Evolutionary conservation across 345 rosid species (phyloP), one percentile per base, ranked within the genome.

Genomic region (Boechera stricta): DNA sequence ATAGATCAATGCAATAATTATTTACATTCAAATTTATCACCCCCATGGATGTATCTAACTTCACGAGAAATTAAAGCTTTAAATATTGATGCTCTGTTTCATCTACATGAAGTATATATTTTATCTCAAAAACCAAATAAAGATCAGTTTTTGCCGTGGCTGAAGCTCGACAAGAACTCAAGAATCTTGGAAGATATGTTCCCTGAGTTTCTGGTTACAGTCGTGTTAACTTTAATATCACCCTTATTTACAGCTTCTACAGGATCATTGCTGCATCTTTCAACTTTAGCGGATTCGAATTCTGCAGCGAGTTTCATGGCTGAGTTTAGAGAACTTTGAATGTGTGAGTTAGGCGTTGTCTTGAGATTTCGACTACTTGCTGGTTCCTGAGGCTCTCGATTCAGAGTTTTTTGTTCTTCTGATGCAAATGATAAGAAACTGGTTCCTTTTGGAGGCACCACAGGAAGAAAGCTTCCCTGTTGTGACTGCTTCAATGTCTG

Each of bases 291-390:
- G 13, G 87, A 79, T 69, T 89, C 91, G 2, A 85, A 76, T 82
- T 83, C 89, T 21, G 89, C 85, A 4, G 88, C 91, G 81, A 85
- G 84, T 64, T 88, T 88, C 26, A 87, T 77, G 7, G 94, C 87
- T 1, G 96, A 87, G 63, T 81, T 53, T 18, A 90, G 64, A 28
- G 90, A 83, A 79, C 76, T 82, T 74, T 78, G 93, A 73, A 73
- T 53, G 64, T 67, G 81, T 32, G 54, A 57, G 44, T 80, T 51
- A 48, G 90, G 70, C 75, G 56, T 84, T 2, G 87, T 72, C 48
- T 78, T 78, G 65, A 66, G 80, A 68, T 66, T 82, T 41, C 65
- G 48, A 32, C 79, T 41, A 58, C 60, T 69, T 58, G 31, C 64
- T 32, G 70, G 61, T 62, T 47, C 42, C 72, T 69, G 82, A 52